These are phyloP conservation scores for Irpex sp. DNA, from an alignment of 1,284 basidiomycete genomes.

Conservation along the genomic window DNA sequence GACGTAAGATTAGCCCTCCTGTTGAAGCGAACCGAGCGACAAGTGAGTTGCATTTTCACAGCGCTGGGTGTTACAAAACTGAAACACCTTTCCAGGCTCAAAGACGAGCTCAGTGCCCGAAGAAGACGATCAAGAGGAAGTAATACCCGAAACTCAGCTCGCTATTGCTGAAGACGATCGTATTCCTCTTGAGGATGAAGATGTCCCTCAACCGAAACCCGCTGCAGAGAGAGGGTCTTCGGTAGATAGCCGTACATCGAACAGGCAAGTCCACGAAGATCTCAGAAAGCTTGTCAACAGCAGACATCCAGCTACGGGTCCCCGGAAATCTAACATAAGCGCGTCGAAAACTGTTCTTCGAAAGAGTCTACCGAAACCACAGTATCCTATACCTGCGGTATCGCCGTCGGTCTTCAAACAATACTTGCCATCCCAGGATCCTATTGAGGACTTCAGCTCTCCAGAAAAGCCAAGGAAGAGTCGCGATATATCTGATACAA, in stretches of 20 bases:
- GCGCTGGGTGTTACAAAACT: background rate
- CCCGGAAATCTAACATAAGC: background rate
- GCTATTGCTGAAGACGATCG: background rate
- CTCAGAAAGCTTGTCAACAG: background rate
- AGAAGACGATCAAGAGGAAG: background rate
- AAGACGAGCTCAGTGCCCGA: background rate
- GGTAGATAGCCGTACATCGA: too few species aligned
- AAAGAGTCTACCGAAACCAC: background rate
- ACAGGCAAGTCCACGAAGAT: background rate
- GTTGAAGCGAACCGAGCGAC: background rate
- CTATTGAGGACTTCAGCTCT: background rate
- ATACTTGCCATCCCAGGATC: background rate
- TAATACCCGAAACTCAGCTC: slow-evolving; percentile 3
- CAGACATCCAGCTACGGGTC: background rate
- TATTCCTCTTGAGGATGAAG: too few species aligned
- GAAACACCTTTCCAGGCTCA: background rate
- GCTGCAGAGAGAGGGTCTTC: too few species aligned
- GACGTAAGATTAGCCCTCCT: background rate
- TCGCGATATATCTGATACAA: background rate
- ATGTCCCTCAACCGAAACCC: too few species aligned
- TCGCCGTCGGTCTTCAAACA: background rate
- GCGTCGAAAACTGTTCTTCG: background rate
- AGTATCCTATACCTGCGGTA: background rate
- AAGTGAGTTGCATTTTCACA: background rate
- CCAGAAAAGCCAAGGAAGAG: background rate